These are phyloP conservation scores for Ilyonectria destructans DNA, from an alignment of 2,329 filamentous ascomycete species.

Conservation along the genomic window DNA sequence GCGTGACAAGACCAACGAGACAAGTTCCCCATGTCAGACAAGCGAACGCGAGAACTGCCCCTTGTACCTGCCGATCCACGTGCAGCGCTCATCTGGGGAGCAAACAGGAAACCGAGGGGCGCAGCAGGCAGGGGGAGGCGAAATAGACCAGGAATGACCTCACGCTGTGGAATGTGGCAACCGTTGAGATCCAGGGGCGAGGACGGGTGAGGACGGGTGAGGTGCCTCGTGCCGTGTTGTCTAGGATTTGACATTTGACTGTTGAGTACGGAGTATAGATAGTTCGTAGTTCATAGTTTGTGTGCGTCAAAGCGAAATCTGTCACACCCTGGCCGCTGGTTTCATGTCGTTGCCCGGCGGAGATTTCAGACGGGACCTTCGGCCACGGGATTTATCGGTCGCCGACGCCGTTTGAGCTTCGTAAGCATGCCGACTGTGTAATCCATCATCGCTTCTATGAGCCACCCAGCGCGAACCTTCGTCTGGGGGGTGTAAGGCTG, in stretches of 20 bases:
- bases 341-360: constrained; percentile 3
- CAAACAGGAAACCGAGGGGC: constrained; percentile 23
- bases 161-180: constrained; percentile 46
- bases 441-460: neutral
- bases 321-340: neutral
- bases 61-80: constrained; percentile 15
- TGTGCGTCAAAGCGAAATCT: constrained; percentile 5
- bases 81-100: constrained; percentile 1
- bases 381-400: constrained; percentile 8
- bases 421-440: constrained; percentile 6
- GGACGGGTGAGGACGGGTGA: constrained; percentile 10
- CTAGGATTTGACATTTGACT: neutral
- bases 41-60: constrained; percentile 6
- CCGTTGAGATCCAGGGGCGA: constrained; percentile 25
- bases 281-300: neutral
- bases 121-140: constrained; percentile 40
- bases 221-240: constrained; percentile 17
- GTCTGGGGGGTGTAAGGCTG: neutral
- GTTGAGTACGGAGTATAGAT: no score
- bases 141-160: constrained; percentile 40
- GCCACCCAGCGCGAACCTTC: neutral
- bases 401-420: neutral
- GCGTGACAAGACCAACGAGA: constrained; percentile 7
- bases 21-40: constrained; percentile 9
- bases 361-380: neutral